Conservation (phyloP, 2,329 filamentous ascomycete genomes). For the Cercospora canescens region DNA sequence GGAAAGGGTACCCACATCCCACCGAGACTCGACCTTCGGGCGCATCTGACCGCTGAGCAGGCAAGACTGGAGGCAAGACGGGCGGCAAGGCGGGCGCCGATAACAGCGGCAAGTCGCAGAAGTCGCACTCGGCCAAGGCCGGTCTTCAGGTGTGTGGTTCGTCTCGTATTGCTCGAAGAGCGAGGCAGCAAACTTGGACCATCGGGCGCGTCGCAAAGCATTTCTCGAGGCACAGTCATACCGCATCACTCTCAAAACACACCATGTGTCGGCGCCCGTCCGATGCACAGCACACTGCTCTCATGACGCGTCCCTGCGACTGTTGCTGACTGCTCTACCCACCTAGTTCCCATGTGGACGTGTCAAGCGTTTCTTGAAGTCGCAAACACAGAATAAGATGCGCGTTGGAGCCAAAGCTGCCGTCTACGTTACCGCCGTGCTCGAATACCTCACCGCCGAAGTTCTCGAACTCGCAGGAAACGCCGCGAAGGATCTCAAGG, state of each 20-base stretch:
- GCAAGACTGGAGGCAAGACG: conserved; percentile 77
- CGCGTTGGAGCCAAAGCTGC: conserved; percentile 98
- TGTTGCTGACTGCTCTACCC: conserved; percentile 34
- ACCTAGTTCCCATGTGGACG: conserved; percentile 94
- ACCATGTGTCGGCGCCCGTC: conserved; percentile 3
- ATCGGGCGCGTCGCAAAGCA: conserved; percentile 32
- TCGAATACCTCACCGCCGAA: conserved; percentile 98
- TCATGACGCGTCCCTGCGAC: conserved; percentile 9
- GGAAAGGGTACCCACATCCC: conserved; percentile 79
- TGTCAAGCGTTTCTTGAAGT: conserved; percentile 99
- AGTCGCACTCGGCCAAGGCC: conserved; percentile 89
- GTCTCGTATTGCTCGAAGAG: neutral
- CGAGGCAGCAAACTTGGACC: conserved; percentile 17
- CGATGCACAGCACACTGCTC: neutral
- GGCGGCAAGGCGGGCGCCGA: conserved; percentile 73
- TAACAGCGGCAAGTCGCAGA: conserved; percentile 82
- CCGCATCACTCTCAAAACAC: neutral
- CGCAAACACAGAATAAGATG: conserved; percentile 99
- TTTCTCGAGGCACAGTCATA: conserved; percentile 22
- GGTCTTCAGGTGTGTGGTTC: conserved; percentile 80
- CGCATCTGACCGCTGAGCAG: conserved; percentile 40
- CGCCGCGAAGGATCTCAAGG: conserved; percentile 99
- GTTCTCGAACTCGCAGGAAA: conserved; percentile 99
- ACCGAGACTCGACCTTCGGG: conserved; percentile 16
- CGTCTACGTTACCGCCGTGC: conserved; percentile 96